Evolutionary conservation across 2,329 filamentous ascomycete species (phyloP).

Genomic region (Gremmenia infestans): DNA sequence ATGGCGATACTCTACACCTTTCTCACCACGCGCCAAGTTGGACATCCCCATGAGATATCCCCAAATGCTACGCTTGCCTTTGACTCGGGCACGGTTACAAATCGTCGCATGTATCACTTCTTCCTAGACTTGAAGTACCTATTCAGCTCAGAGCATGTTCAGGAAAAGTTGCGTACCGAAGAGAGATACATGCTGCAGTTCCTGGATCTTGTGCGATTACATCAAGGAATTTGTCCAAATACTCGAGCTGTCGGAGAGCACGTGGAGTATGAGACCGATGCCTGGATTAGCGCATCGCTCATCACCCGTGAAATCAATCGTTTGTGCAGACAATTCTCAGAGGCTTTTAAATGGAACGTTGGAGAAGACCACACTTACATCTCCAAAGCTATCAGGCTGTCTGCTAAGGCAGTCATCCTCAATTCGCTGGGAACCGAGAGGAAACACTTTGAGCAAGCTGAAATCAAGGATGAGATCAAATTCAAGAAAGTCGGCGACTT

Average conservation of each 20-base stretch:
- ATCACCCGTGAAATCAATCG: conserved; percentile 94
- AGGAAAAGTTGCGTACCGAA: conserved; percentile 76
- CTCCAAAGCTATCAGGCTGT: conserved; percentile 65
- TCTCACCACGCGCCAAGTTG: conserved; percentile 90
- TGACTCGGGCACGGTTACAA: conserved; percentile 90
- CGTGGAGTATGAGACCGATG: conserved; percentile 96
- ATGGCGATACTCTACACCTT: conserved; percentile 98
- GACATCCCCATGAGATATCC: conserved; percentile 84
- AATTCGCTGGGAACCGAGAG: conserved; percentile 89
- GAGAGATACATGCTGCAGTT: conserved; percentile 90
- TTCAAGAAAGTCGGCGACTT: conserved; percentile 77
- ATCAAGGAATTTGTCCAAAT: conserved; percentile 96
- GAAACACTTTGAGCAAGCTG: conserved; percentile 75
- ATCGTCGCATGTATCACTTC: conserved; percentile 95
- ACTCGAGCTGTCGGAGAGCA: conserved; percentile 88
- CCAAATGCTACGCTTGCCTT: conserved; percentile 84
- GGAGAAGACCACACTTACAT: conserved; percentile 62
- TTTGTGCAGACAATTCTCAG: conserved; percentile 80
- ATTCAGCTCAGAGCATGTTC: conserved; percentile 81
- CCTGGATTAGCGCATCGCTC: conserved; percentile 93
- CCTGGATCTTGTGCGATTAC: conserved; percentile 88
- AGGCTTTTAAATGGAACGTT: conserved; percentile 70
- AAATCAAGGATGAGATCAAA: conserved; percentile 78
- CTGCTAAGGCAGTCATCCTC: conserved; percentile 78
- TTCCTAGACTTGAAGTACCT: conserved; percentile 92